Conservation (phyloP, 208 protist genomes). For the Crithidia acanthocephali region DNA sequence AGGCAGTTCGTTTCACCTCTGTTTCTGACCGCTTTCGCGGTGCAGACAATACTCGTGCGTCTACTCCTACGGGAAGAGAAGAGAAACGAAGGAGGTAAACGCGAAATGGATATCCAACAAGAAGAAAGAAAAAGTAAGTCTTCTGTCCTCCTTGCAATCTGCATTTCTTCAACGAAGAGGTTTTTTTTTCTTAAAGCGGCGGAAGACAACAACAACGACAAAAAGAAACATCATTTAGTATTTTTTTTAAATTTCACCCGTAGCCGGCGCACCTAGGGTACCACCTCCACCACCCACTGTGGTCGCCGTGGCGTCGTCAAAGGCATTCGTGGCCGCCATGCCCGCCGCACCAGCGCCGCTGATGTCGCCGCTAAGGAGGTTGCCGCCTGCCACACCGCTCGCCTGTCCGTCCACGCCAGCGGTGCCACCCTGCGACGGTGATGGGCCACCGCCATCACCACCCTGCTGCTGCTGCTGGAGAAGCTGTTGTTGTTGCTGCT, state of each 20-base stretch:
- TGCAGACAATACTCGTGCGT: too few species aligned
- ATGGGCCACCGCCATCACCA: conserved; percentile 3
- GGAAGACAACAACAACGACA: neutral
- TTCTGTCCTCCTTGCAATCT: too few species aligned
- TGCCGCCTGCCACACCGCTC: neutral
- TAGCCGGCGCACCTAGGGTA: neutral
- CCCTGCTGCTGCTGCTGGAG: neutral
- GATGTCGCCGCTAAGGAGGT: neutral
- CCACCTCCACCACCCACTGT: neutral
- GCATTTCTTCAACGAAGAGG: too few species aligned
- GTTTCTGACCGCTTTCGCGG: too few species aligned
- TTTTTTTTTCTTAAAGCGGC: too few species aligned
- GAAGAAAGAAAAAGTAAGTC: too few species aligned
- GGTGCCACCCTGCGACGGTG: conserved; percentile 1
- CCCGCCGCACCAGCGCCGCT: neutral
- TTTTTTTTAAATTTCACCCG: conserved; percentile 20
- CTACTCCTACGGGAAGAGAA: too few species aligned
- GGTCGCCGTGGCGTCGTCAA: neutral
- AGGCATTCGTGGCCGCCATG: neutral
- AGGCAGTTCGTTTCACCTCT: neutral
- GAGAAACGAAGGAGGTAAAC: too few species aligned
- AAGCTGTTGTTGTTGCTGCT: conserved; percentile 30
- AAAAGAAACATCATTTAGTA: neutral
- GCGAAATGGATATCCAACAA: too few species aligned
- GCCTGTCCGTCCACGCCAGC: neutral